Base-by-base conservation (phyloP, 306 rosid species). In the Fragaria nilgerrensis region DNA sequence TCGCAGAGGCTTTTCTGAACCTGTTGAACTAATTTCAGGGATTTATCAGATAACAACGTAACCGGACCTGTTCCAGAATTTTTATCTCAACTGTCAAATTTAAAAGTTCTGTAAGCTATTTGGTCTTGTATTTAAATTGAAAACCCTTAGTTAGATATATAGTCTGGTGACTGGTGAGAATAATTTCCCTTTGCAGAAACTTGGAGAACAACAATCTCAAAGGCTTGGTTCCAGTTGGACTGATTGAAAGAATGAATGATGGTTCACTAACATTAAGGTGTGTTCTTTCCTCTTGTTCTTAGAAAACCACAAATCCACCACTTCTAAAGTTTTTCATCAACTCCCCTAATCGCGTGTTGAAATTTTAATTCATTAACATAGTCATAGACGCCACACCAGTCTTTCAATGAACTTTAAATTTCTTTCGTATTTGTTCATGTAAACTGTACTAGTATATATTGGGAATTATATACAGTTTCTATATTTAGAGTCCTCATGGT, bases 201-300 rank as follows among this genome's bases (percentile, higher is more conserved):
- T 74, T 88, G 53, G 75, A 78, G 23, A 77, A 76, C 77, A 90
- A 88, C 83, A 85, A 39, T 29, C 84, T 87, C 80, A 80, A 76
- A 3, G 81, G 89, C 76, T 34, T 77, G 27, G 53, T 86, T 79
- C 89, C 90, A 20, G 12, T 64, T 44, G 48, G 45, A 55, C 89
- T 88, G n/a, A 43, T 11, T 23, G 82, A 84, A 68, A 85, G 76
- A 81, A 58, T 63, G 58, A 73, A 72, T 1, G 75, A 77, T 64
- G 85, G 90, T n/a, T 56, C 29, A n/a, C 75, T 90, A 43, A 49
- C 72, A 25, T 72, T 83, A 69, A 84, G 90, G 96, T 85, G 39
- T 55, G 83, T 49, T 39, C 0, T 59, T 34, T 4, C 16, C 3
- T 14, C 17, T 25, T 67, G 5, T 37, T 55, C 12, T n/a, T 55